These are phyloP conservation scores for Saccharomyces hybrid DNA, from an alignment of 1,139 yeast species.

Conservation along the genomic window DNA sequence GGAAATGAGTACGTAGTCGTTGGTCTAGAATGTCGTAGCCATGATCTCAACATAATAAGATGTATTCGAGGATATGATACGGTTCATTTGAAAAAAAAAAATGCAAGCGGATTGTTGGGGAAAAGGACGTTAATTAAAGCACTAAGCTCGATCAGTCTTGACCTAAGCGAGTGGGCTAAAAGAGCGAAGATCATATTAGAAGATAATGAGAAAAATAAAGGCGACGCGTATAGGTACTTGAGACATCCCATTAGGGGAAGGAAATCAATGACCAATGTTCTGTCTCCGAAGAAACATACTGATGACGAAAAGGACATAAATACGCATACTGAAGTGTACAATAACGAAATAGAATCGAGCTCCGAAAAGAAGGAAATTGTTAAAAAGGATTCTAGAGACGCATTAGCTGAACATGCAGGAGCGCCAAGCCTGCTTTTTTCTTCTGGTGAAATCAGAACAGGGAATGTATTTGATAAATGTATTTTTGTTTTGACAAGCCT, in stretches of 20 bases:
- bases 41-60: slow-evolving; percentile 29
- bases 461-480: slow-evolving; percentile 35
- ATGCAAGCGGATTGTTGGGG: slow-evolving; percentile 20
- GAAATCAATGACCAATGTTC: slow-evolving; percentile 8
- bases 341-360: neutral
- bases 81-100: slow-evolving; percentile 34
- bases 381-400: neutral
- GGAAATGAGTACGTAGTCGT: slow-evolving; percentile 37
- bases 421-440: neutral
- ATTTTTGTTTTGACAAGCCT: slow-evolving; percentile 39
- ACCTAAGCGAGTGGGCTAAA: slow-evolving; percentile 28
- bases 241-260: slow-evolving; percentile 24
- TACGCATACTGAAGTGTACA: neutral
- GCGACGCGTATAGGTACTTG: slow-evolving; percentile 14
- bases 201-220: slow-evolving; percentile 6
- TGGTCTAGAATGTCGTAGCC: slow-evolving; percentile 37
- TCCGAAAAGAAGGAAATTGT: neutral
- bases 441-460: neutral
- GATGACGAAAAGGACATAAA: slow-evolving; percentile 1
- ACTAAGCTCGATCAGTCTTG: slow-evolving; percentile 21
- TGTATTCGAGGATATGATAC: slow-evolving; percentile 57
- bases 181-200: slow-evolving; percentile 22
- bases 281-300: slow-evolving; percentile 16
- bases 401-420: neutral
- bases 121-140: slow-evolving; percentile 15